These are phyloP conservation scores for Cephalotrichum gorgonifer DNA, from an alignment of 2,329 filamentous ascomycete species.

Conservation along the genomic window DNA sequence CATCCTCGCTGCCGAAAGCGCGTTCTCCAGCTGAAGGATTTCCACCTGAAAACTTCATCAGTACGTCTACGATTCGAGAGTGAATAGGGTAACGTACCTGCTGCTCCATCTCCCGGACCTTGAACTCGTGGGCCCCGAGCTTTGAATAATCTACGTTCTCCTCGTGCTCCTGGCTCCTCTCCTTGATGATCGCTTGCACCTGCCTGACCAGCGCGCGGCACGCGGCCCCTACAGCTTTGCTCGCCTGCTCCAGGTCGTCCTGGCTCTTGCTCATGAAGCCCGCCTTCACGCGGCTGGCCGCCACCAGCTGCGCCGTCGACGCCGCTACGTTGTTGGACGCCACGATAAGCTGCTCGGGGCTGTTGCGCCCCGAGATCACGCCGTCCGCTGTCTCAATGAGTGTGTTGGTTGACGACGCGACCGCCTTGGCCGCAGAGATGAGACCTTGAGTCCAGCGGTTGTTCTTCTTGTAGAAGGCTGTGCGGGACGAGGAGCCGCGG, in stretches of 20 bases:
- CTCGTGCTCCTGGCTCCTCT: slow-evolving; percentile 70
- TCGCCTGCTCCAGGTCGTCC: slow-evolving; percentile 80
- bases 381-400: slow-evolving; percentile 97
- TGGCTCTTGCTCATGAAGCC: slow-evolving; percentile 97
- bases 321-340: slow-evolving; percentile 95
- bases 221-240: slow-evolving; percentile 83
- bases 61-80: background rate
- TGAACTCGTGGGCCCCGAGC: slow-evolving; percentile 91
- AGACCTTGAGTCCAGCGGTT: slow-evolving; percentile 98
- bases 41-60: slow-evolving; percentile 57
- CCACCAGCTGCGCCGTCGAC: slow-evolving; percentile 91
- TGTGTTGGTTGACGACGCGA: slow-evolving; percentile 85
- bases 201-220: slow-evolving; percentile 83
- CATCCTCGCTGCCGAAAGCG: slow-evolving; percentile 66
- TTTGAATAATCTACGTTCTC: slow-evolving; percentile 81
- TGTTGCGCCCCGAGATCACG: slow-evolving; percentile 84
- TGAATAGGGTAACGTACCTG: slow-evolving; percentile 54
- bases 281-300: slow-evolving; percentile 90
- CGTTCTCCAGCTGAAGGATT: slow-evolving; percentile 90
- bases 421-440: slow-evolving; percentile 93
- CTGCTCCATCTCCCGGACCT: slow-evolving; percentile 98
- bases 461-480: slow-evolving; percentile 99
- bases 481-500: slow-evolving; percentile 73
- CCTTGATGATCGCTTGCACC: slow-evolving; percentile 88
- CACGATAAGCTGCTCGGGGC: slow-evolving; percentile 92